phyloP scores from a whole-genome alignment of 306 rosid species.

The Chamaecrista fasciculata region DNA sequence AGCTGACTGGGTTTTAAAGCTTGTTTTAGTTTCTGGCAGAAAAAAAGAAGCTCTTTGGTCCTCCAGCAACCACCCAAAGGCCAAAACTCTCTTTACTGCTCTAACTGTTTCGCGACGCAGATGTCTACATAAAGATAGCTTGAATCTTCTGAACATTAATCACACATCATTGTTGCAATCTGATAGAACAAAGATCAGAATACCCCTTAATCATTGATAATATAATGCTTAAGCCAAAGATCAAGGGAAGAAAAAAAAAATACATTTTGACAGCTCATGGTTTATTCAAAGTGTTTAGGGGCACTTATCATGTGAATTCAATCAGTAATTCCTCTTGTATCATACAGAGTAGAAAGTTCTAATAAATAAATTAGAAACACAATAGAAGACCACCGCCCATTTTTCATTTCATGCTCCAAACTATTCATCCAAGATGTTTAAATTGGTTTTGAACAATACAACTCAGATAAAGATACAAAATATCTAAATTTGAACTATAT shows the following conservation, averaged over 20 bases:
- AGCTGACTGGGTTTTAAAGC: constrained; percentile 33
- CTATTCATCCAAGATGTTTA: background rate
- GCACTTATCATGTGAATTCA: background rate
- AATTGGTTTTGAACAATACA: constrained; percentile 4
- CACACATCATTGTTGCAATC: constrained; percentile 88
- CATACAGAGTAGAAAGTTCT: background rate
- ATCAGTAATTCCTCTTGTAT: background rate
- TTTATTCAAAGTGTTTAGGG: background rate
- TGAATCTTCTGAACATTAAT: constrained; percentile 53
- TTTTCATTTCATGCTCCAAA: background rate
- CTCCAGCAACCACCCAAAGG: too few species aligned
- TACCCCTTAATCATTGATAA: constrained; percentile 26
- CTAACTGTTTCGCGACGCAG: constrained; percentile 49
- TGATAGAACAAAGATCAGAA: constrained; percentile 54
- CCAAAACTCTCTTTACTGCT: constrained; percentile 37
- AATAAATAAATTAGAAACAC: background rate
- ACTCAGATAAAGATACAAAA: constrained; percentile 4
- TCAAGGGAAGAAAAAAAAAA: background rate
- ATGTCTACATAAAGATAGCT: constrained; percentile 47
- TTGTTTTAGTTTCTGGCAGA: too few species aligned
- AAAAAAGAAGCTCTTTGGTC: too few species aligned
- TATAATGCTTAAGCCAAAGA: constrained; percentile 1
- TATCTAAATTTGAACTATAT: constrained; percentile 7
- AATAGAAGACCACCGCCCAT: background rate
- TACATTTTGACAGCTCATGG: background rate